These are phyloP conservation scores for Pythium folliculosum DNA, from an alignment of 352 stramenopile species.

Conservation along the genomic window DNA sequence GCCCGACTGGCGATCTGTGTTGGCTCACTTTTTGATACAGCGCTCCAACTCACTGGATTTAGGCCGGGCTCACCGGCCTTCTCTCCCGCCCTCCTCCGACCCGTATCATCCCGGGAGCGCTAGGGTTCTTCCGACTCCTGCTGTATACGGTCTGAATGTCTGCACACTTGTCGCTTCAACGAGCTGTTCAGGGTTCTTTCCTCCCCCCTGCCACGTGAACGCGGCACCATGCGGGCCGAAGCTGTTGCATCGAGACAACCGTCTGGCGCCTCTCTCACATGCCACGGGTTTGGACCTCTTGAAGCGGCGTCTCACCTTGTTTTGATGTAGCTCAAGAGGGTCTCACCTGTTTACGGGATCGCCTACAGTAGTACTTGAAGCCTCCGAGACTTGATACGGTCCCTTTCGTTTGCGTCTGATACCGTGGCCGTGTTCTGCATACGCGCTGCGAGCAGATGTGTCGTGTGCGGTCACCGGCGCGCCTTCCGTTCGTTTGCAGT, in stretches of 20 bases:
- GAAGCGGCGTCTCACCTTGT: constrained; percentile 12
- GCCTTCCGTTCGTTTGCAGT: constrained; percentile 11
- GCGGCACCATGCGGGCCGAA: not conserved
- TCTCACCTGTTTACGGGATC: constrained; percentile 6
- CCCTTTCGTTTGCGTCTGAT: constrained; percentile 23
- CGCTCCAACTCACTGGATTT: constrained; percentile 10
- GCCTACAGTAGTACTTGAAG: constrained; percentile 20
- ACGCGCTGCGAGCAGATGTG: not conserved
- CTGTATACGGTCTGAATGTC: not conserved
- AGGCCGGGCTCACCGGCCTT: not conserved
- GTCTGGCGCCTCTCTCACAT: not conserved
- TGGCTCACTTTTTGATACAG: constrained; percentile 9
- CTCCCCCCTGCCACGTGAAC: not conserved
- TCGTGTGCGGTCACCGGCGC: constrained; percentile 2
- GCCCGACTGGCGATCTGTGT: not conserved
- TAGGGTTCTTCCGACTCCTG: constrained; percentile 1
- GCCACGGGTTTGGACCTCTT: not conserved
- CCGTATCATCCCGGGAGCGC: not conserved
- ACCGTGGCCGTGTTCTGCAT: constrained; percentile 21
- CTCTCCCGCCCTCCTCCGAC: constrained; percentile 6
- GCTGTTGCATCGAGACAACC: not conserved
- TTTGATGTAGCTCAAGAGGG: not conserved
- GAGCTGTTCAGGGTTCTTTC: not conserved
- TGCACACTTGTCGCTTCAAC: not conserved
- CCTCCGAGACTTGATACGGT: constrained; percentile 24